Evolutionary conservation across 2,329 filamentous ascomycete species (phyloP), one percentile per base, ranked within the genome.

Genomic region (Malbranchea zuffiana): DNA sequence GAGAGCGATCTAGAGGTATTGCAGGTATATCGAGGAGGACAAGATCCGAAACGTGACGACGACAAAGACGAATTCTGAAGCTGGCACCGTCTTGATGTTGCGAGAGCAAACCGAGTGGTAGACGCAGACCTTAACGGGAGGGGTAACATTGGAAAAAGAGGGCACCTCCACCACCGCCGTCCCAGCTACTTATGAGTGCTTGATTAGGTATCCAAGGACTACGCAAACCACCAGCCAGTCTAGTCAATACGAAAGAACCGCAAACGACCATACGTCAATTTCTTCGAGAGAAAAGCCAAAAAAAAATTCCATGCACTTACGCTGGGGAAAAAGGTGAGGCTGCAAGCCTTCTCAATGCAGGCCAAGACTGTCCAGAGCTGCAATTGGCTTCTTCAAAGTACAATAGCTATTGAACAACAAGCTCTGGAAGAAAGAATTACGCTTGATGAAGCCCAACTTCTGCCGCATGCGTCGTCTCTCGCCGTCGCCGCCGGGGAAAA

Each of bases 1-100:
- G 42, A 45, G 41, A 49, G 43, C 40, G 43, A 47, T 41, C 39
- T 35, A 16, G 34, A 11, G 39, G 20, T 32, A 16, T 23, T n/a
- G 18, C 26, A 13, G 25, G 29, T 35, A 45, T 37, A 37, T 31
- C 44, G 50, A 46, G 16, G 7, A 41, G 45, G 40, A 49, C 46
- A 47, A 41, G 31, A 29, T 28, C 27, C 13, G 16, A 17, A 29
- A 15, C 23, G 30, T 28, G 21, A 29, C 7, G n/a, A 21, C 16
- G 16, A 23, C 13, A 10, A 21, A 29, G 24, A 26, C 35, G 35
- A 13, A 23, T 11, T 18, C n/a, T n/a, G n/a, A n/a, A n/a, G n/a
- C n/a, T n/a, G n/a, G 35, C 19, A 24, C 11, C 18, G 29, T 17
- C 13, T 5, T 21, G 36, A 18, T 23, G 15, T 10, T 29, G 23